Base-by-base conservation (phyloP, 106 monocot species). In the Acorus gramineus region DNA sequence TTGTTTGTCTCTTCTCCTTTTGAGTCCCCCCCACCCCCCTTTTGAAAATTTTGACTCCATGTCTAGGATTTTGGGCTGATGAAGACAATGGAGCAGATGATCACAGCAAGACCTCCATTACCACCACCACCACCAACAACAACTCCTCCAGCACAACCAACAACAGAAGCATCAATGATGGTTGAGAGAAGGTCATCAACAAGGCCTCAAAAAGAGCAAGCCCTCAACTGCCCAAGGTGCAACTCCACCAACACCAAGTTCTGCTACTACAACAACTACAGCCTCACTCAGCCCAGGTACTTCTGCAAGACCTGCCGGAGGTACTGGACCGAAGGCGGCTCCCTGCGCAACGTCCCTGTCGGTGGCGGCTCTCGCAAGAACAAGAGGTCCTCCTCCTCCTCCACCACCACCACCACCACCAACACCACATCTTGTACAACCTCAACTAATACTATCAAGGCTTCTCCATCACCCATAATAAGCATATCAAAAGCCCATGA, bases 181-280 rank as follows among this genome's bases (percentile, higher is more conserved):
- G 61, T 64, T 71, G 74, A 85, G 74, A 80, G 85, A 70, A 71
- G 78, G 60, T 56, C 28, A 28, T 28, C 28, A 28, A 28, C 57
- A 2, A 66, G 78, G 7, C 81, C 81, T 2, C 82, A 80, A 65
- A 83, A 80, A 53, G 86, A 86, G 52, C 71, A 82, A 56, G 73
- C 79, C 2, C 70, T 86, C 10, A 82, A 76, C 68, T 86, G 86
- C 63, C 86, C 86, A 2, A 54, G 86, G 75, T 86, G 86, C 79
- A 79, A 82, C 62, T 82, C 86, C 8, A 76, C 77, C 52, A 86
- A 86, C 74, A 86, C 86, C 56, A 86, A 86, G 68, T 86, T 86
- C 77, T 86, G 86, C 65, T 86, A 86, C 73, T 86, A 86, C 71
- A 86, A 86, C 76, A 86, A 86, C 71, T 86, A 86, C 80, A 86